Conservation (phyloP, 148 eudicot species). For the Cornus suecica region DNA sequence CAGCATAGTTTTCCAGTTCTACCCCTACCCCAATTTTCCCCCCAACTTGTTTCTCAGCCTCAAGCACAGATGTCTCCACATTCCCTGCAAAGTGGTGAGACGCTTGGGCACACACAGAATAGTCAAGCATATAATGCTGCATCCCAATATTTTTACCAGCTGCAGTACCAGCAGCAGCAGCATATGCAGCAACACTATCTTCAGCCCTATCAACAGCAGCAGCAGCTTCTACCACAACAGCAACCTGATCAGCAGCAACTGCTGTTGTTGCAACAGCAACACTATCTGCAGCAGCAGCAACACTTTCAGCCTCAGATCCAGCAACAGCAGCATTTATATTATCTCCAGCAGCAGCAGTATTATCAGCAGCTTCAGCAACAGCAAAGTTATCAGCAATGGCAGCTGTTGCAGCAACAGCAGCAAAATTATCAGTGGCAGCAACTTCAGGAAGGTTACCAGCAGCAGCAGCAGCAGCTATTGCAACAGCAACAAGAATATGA, state of each 20-base stretch:
- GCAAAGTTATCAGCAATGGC: conserved; percentile 28
- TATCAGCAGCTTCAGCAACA: conserved; percentile 22
- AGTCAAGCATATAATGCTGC: conserved; percentile 45
- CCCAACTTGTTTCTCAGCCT: conserved; percentile 26
- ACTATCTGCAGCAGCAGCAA: conserved; percentile 20
- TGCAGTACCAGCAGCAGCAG: conserved; percentile 46
- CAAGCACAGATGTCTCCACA: conserved; percentile 36
- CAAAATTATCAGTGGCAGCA: conserved; percentile 22
- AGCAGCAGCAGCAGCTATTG: conserved; percentile 9
- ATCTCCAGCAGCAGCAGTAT: conserved; percentile 19
- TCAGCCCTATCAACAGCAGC: not conserved
- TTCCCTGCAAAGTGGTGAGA: conserved; percentile 39
- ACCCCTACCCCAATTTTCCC: conserved; percentile 21
- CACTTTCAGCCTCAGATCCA: conserved; percentile 21
- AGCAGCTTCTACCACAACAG: not conserved
- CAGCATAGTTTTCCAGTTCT: conserved; percentile 26
- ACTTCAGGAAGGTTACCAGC: conserved; percentile 15
- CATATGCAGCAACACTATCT: conserved; percentile 16
- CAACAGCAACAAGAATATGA: conserved; percentile 17
- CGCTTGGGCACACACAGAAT: conserved; percentile 34
- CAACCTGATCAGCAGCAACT: not conserved
- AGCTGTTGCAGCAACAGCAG: conserved; percentile 25
- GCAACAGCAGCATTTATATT: conserved; percentile 19
- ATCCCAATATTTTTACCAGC: conserved; percentile 54
- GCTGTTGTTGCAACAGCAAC: conserved; percentile 6